Base-by-base conservation (phyloP, 2,329 filamentous ascomycete genomes). In the Xylaria digitata region DNA sequence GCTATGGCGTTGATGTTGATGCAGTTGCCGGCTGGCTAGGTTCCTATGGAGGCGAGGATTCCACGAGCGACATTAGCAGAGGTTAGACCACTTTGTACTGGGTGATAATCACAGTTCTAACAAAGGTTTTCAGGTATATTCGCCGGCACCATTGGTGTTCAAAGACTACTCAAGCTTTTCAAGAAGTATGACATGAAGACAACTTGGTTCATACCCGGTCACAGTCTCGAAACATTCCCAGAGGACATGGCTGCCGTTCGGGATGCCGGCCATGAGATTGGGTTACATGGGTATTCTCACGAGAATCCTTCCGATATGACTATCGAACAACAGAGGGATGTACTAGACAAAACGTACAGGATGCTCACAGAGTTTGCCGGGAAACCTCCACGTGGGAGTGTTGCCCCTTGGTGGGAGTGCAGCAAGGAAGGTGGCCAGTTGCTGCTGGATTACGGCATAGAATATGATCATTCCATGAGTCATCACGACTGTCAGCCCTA, bases 11-110 rank as follows among this genome's bases (percentile, higher is more conserved):
- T 26, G 91, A 93, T 68, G 89, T 93, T 30, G 90, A 93, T 70
- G 90, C 90, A n/a, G 89, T 93, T 1, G 87, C 90, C 1, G 90
- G 91, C 8, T 93, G 91, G 91, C 82, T 93, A 0, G 91, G 91
- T 0, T 91, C 87, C 0, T 93, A 94, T 73, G 89, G 89, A 17
- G 90, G 91, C 43, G 86, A 93, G 76, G 90, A 93, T 75, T 90
- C 86, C 7, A 88, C 86, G 1, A 91, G 85, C 73, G 91, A 93
- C 72, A 92, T 93, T 69, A 90, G 87, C 74, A 83, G 90, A 83
- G 90, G 89, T 87, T 73, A 68, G 69, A 68, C 7, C 34, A 37
- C 34, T 37, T 37, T 37, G 34, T 37, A 13, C 34, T 37, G 2
- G 8, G 8, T 37, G 8, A 13, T 13, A 37, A 13, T 11, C 8